These are phyloP conservation scores for Nannochloropsis gaditana DNA, from an alignment of 108 stramenopile genomes.

Conservation along the genomic window DNA sequence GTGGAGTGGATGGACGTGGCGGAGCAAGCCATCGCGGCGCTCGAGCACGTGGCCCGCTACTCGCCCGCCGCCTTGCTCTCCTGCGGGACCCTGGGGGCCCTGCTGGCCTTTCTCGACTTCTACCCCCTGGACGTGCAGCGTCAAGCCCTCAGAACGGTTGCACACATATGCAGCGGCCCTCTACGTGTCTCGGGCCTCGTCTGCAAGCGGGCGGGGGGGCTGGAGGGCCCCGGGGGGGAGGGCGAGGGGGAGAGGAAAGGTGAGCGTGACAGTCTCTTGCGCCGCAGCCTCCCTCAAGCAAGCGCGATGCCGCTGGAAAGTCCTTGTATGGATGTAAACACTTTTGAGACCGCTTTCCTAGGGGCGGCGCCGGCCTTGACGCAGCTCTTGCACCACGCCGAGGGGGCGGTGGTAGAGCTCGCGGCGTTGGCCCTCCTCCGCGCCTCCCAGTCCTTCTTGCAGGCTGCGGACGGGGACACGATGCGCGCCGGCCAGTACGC, in stretches of 20 bases:
- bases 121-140: not conserved
- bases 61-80: not conserved
- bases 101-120: not conserved
- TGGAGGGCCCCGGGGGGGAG: not conserved
- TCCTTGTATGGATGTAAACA: not conserved
- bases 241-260: not conserved
- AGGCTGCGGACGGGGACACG: not conserved
- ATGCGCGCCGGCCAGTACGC: not conserved
- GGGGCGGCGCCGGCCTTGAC: not conserved
- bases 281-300: not conserved
- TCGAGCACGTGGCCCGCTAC: not conserved
- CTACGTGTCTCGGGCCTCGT: not conserved
- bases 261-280: not conserved
- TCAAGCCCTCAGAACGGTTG: not conserved
- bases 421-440: not conserved
- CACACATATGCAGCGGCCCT: not conserved
- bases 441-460: not conserved
- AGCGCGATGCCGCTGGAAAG: not conserved
- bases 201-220: not conserved
- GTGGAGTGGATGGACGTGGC: slow-evolving; percentile 13
- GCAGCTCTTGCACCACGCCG: not conserved
- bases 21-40: not conserved
- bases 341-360: not conserved
- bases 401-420: not conserved
- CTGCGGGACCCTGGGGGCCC: slow-evolving; percentile 9